phyloP scores from a whole-genome alignment of 1,139 yeast genomes.

The Entelexis paramagnoliae region DNA sequence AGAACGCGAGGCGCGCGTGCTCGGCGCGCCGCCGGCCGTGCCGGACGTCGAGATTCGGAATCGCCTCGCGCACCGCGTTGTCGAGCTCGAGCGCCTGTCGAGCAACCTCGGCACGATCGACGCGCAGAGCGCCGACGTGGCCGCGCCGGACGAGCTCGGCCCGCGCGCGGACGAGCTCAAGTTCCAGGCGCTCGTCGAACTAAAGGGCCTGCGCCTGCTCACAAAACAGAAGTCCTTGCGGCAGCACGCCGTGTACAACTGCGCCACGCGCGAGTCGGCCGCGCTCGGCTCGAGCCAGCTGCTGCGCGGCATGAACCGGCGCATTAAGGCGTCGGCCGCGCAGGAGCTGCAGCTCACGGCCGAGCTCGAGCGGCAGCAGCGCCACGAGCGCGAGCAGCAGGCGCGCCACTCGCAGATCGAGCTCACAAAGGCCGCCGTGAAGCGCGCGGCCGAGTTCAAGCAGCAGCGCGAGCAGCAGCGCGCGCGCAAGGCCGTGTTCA shows the following conservation, averaged over 20 bases:
- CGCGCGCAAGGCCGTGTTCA: conserved; percentile 22
- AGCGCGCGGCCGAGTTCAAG: conserved; percentile 28
- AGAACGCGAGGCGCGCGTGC: conserved; percentile 2
- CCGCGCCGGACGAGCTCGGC: conserved; percentile 39
- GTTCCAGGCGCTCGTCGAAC: conserved; percentile 61
- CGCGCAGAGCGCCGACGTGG: conserved; percentile 32
- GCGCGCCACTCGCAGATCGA: conserved; percentile 32
- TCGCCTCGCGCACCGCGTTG: conserved; percentile 54
- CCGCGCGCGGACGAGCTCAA: conserved; percentile 42
- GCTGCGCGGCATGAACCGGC: conserved; percentile 33
- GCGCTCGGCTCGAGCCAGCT: conserved; percentile 30
- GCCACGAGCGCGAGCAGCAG: conserved; percentile 41
- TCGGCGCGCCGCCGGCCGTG: conserved; percentile 8
- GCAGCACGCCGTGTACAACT: conserved; percentile 55
- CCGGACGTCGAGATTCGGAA: conserved; percentile 32
- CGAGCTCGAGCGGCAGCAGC: conserved; percentile 49
- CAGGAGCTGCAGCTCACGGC: conserved; percentile 54
- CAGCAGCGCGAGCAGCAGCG: conserved; percentile 22
- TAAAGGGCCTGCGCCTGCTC: conserved; percentile 68
- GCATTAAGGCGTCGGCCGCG: conserved; percentile 55
- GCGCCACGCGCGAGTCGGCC: conserved; percentile 38
- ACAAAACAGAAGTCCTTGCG: conserved; percentile 79
- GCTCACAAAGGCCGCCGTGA: conserved; percentile 34
- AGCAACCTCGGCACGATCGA: conserved; percentile 63
- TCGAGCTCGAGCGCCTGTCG: conserved; percentile 67